phyloP scores from a whole-genome alignment of 176 grass and related monocot species.

The Thalia dealbata region DNA sequence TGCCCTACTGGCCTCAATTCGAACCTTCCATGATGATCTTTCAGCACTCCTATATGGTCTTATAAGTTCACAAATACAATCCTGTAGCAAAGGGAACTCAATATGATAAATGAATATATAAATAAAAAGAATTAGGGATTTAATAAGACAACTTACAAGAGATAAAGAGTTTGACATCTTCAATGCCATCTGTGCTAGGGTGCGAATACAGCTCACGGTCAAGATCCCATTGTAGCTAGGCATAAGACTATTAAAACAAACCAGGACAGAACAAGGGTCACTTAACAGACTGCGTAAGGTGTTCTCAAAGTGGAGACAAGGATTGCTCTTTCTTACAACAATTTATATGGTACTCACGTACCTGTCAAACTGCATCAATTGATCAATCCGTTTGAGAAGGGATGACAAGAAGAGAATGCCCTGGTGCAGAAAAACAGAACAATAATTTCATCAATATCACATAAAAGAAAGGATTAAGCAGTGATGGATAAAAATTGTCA shows the following conservation, averaged over 20 bases:
- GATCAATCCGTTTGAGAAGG: constrained; percentile 88
- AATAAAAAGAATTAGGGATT: neutral
- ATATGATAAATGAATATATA: neutral
- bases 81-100: constrained; percentile 33
- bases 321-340: neutral
- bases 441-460: neutral
- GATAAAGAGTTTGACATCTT: constrained; percentile 64
- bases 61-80: constrained; percentile 70
- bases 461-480: neutral
- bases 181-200: constrained; percentile 75
- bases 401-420: constrained; percentile 50
- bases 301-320: neutral
- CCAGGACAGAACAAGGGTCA: constrained; percentile 21
- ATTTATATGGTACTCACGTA: constrained; percentile 14
- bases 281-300: neutral
- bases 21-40: constrained; percentile 74
- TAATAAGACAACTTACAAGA: constrained; percentile 36
- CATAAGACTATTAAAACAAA: constrained; percentile 55
- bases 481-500: neutral
- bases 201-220: constrained; percentile 90
- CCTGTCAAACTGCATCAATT: constrained; percentile 87
- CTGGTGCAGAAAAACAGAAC: constrained; percentile 21
- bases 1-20: constrained; percentile 83
- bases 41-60: constrained; percentile 56
- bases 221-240: constrained; percentile 90